A percentile compares a stretch with the other conserved stretches of the same genome.
Conservation (phyloP, 2,329 filamentous ascomycete genomes). For the Xylariales sp. region DNA sequence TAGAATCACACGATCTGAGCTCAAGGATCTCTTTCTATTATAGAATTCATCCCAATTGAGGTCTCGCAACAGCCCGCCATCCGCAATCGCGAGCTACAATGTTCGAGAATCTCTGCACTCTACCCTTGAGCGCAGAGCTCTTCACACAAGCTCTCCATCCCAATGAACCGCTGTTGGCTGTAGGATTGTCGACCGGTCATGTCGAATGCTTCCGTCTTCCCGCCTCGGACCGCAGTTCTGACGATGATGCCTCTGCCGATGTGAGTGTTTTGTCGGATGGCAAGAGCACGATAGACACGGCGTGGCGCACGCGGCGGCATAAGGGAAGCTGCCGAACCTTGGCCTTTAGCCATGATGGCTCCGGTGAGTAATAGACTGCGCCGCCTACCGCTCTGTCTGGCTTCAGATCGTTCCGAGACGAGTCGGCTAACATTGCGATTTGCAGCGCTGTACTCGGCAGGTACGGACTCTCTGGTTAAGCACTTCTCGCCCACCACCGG, state of each 20-base stretch:
- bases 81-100: constrained; percentile 45
- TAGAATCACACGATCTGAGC: too few species aligned
- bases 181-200: constrained; percentile 79
- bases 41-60: too few species aligned
- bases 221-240: constrained; percentile 41
- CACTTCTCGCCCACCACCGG: constrained; percentile 55
- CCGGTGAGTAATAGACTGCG: constrained; percentile 58
- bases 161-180: constrained; percentile 74
- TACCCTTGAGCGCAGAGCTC: constrained; percentile 80
- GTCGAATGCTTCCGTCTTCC: constrained; percentile 79
- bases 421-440: not conserved
- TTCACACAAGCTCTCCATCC: constrained; percentile 89
- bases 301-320: constrained; percentile 85
- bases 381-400: too few species aligned
- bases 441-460: constrained; percentile 58
- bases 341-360: constrained; percentile 73
- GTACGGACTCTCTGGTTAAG: constrained; percentile 55
- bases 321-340: constrained; percentile 89
- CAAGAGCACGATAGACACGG: constrained; percentile 70
- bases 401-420: not conserved
- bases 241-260: constrained; percentile 46
- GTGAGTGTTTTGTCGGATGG: constrained; percentile 53
- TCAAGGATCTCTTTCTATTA: too few species aligned
- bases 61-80: too few species aligned
- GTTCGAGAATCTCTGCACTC: constrained; percentile 89